Evolutionary conservation across 2,329 filamentous ascomycete species (phyloP), one percentile per base, ranked within the genome.

Genomic region (Fusarium sp.): DNA sequence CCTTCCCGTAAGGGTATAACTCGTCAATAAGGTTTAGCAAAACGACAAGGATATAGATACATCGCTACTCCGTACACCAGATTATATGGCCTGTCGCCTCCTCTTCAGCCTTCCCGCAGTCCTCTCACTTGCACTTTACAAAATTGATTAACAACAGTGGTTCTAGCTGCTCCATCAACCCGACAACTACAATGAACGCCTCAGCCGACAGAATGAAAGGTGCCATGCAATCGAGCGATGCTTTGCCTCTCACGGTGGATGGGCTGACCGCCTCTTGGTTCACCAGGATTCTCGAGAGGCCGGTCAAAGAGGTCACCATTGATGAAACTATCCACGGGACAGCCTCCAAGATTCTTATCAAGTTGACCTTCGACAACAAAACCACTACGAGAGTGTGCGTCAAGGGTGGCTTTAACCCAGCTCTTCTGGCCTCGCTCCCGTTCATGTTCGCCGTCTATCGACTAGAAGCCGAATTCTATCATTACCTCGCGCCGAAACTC

Each of bases 201-300:
- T 20, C 20, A 20, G 20, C 13, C 8, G 15, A 16, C 8, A 47
- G 2, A 23, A 47, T 47, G 45, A 1, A 11, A 2, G 18, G 26
- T 3, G 11, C 18, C 0, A 62, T 70, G 13, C 16, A n/a, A 6
- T 70, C 58, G 1, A 50, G 23, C 5, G 34, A 53, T 3, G 13
- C 55, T 3, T 15, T 65, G 4, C 41, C 67, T 2, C 11, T 70
- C 4, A 54, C 52, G 4, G 16, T 20, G 0, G 18, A 58, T 0
- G 59, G 45, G 2, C 63, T 70, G 1, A 52, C 44, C 3, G 36
- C 56, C 5, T n/a, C 52, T 0, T 65, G 59, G 67, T 70, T 68
- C 6, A 9, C 49, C 8, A n/a, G 61, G 3, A n/a, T 51, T 8
- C 12, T 62, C 18, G 50, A 26, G 2, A 53, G 23, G 1, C 31